These are phyloP conservation scores for Fusarium coicis DNA, from an alignment of 2,329 filamentous ascomycete species.

Conservation along the genomic window DNA sequence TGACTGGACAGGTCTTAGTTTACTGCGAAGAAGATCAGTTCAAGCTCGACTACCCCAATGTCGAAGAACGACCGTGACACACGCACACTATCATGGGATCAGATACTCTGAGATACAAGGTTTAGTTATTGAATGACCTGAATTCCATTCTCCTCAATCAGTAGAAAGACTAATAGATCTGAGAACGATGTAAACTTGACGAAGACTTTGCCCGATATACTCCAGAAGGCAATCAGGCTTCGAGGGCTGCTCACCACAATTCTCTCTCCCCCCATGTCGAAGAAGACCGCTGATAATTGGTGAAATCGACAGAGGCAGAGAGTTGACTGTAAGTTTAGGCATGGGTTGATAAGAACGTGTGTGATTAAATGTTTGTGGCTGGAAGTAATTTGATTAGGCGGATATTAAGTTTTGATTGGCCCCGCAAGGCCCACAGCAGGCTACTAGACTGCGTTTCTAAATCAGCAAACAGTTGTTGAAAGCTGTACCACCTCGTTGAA, in stretches of 20 bases:
- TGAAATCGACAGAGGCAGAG: not conserved
- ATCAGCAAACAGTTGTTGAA: not conserved
- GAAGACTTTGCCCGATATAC: not conserved
- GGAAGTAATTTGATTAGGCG: not conserved
- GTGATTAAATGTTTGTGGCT: too few relatives aligned
- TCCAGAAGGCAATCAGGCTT: not conserved
- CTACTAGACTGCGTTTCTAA: not conserved
- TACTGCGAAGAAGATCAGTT: not conserved
- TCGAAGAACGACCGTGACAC: fast-evolving
- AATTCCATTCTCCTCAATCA: not conserved
- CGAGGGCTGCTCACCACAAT: not conserved
- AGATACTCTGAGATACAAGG: not conserved
- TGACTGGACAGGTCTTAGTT: not conserved
- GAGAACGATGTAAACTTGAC: not conserved
- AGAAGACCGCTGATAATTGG: not conserved
- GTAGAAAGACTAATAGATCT: fast-evolving
- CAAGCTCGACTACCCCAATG: not conserved
- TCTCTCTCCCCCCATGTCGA: not conserved
- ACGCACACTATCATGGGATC: not conserved
- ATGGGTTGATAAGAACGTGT: not conserved
- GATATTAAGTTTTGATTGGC: not conserved
- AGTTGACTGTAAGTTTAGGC: fast-evolving
- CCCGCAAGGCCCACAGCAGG: not conserved
- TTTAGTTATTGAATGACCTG: fast-evolving
- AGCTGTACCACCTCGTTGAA: not conserved